A percentile compares a stretch with the other conserved stretches of the same genome.
Conservation (phyloP, 2,329 filamentous ascomycete genomes). For the Bipolaris gigantea region DNA sequence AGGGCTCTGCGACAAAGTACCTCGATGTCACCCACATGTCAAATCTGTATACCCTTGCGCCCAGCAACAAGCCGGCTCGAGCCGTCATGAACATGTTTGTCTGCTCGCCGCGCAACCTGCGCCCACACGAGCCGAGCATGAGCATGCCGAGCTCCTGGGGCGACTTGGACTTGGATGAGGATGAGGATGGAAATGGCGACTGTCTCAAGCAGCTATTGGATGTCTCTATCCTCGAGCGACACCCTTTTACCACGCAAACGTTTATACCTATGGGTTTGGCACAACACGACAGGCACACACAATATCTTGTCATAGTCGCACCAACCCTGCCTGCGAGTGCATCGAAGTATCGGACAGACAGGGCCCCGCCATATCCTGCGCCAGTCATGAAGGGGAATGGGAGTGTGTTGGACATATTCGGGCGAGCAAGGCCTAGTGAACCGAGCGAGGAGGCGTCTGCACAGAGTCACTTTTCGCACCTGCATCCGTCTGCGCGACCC, state of each 20-base stretch:
- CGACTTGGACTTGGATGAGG: conserved; percentile 39
- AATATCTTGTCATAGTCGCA: conserved; percentile 86
- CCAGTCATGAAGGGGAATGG: conserved; percentile 31
- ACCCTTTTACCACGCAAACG: conserved; percentile 92
- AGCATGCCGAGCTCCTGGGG: conserved; percentile 43
- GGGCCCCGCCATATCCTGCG: conserved; percentile 50
- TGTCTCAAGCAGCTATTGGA: conserved; percentile 55
- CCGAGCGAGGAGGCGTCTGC: conserved; percentile 54
- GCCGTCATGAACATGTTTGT: conserved; percentile 87
- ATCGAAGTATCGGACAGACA: conserved; percentile 30
- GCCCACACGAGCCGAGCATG: conserved; percentile 42
- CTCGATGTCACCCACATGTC: conserved; percentile 73
- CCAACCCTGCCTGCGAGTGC: conserved; percentile 65
- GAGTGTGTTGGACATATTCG: conserved; percentile 46
- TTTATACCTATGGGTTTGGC: conserved; percentile 75
- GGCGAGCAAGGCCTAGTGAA: conserved; percentile 46
- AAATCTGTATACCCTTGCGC: conserved; percentile 69
- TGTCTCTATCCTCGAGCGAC: conserved; percentile 78
- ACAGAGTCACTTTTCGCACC: conserved; percentile 29
- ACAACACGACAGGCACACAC: conserved; percentile 49
- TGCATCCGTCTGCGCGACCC: conserved; percentile 40
- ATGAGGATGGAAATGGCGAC: conserved; percentile 26
- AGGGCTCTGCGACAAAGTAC: conserved; percentile 87
- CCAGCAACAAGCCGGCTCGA: conserved; percentile 59
- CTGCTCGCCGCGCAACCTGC: conserved; percentile 68